Percentiles rank a stretch among this genome's conserved stretches.
phyloP scores from a whole-genome alignment of 2,329 filamentous ascomycete species.

The Diplocarpon rosae region DNA sequence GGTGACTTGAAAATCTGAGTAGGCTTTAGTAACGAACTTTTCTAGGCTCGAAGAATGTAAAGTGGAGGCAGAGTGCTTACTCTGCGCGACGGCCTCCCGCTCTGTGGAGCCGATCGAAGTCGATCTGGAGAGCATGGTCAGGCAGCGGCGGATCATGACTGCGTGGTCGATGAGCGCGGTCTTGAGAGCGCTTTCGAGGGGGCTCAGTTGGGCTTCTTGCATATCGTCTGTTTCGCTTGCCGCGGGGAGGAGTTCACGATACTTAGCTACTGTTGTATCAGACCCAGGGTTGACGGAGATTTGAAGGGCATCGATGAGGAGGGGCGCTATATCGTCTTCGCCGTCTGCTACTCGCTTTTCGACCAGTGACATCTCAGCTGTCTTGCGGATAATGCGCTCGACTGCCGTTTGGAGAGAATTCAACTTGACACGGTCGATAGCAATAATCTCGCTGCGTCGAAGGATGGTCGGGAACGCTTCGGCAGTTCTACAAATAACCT shows the following conservation, averaged over 20 bases:
- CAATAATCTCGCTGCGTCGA: slow-evolving; percentile 73
- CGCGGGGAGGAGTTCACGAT: slow-evolving; percentile 61
- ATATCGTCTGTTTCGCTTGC: slow-evolving; percentile 32
- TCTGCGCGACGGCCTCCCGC: slow-evolving; percentile 49
- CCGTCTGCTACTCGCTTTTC: slow-evolving; percentile 66
- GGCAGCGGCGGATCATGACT: slow-evolving; percentile 72
- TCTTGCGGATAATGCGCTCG: slow-evolving; percentile 84
- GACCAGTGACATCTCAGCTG: slow-evolving; percentile 66
- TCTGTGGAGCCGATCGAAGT: slow-evolving; percentile 39
- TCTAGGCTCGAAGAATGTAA: slow-evolving; percentile 15
- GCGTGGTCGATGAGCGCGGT: slow-evolving; percentile 84
- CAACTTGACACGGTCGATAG: slow-evolving; percentile 49
- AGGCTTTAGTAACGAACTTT: slow-evolving; percentile 12
- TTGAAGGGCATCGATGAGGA: slow-evolving; percentile 64
- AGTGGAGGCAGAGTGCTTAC: slow-evolving; percentile 37
- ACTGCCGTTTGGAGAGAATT: slow-evolving; percentile 76
- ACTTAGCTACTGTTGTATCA: slow-evolving; percentile 67
- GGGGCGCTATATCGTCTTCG: slow-evolving; percentile 56
- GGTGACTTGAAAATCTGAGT: slow-evolving; percentile 46
- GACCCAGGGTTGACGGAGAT: slow-evolving; percentile 65
- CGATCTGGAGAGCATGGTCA: slow-evolving; percentile 53
- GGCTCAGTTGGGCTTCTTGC: slow-evolving; percentile 39
- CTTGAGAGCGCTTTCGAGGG: slow-evolving; percentile 68
- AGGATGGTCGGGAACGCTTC: slow-evolving; percentile 88
- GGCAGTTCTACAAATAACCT: slow-evolving; percentile 70